phyloP scores from a whole-genome alignment of 331 rosid genomes.

The Cydonia oblonga region DNA sequence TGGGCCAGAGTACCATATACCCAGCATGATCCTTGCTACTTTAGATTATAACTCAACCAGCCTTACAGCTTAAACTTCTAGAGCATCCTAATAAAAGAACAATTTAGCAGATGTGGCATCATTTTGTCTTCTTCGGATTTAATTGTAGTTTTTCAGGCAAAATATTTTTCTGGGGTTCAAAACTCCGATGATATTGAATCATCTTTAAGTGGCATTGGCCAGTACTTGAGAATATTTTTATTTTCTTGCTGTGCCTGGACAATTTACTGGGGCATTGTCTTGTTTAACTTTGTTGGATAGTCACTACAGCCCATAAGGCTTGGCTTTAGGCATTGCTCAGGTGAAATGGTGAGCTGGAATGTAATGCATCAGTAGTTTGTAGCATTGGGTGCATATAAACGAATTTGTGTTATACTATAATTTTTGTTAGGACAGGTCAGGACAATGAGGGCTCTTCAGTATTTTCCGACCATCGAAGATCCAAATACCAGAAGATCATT shows the following conservation, averaged over 20 bases:
- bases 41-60: neutral
- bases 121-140: neutral
- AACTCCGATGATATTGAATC: neutral
- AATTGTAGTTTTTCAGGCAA: too few relatives aligned
- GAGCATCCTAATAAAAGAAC: neutral
- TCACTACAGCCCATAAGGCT: neutral
- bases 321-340: neutral
- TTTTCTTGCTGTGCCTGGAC: neutral
- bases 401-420: conserved; percentile 4
- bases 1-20: neutral
- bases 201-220: neutral
- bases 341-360: neutral
- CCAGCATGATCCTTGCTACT: neutral
- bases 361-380: neutral
- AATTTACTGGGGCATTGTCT: neutral
- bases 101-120: neutral
- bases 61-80: neutral
- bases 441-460: conserved; percentile 98
- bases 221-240: neutral
- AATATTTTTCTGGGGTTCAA: neutral
- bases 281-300: neutral
- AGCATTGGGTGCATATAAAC: neutral
- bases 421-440: conserved; percentile 58
- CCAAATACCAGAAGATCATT: conserved; percentile 94
- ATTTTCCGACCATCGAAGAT: conserved; percentile 91